Evolutionary conservation across 352 stramenopile genomes (phyloP), one percentile per base, ranked within the genome.

Genomic region (Phytophthora crassamura): DNA sequence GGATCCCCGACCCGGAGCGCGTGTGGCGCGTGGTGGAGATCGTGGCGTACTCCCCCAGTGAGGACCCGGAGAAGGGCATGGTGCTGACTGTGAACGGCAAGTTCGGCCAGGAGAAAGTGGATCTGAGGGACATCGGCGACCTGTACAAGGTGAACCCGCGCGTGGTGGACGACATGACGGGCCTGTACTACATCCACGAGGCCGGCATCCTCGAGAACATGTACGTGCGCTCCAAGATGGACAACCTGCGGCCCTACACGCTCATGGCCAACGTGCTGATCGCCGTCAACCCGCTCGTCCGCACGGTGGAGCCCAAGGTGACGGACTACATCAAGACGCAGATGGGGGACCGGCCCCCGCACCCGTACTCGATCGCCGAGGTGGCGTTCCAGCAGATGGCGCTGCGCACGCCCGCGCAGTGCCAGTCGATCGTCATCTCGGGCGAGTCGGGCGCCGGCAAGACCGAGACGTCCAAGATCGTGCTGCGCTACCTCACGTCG

Each of bases 301-400:
- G 77, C 35, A 74, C 84, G 16, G 83, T 91, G 10, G 88, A 96
- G 67, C 88, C 88, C 14, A 90, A 91, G 62, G 86, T 96, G 36
- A 77, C 88, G 55, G 86, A 94, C 71, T 94, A 95, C 74, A 92
- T 93, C 67, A 91, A 92, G 75, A 93, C 87, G 50, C 86, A 93
- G 60, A 93, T 95, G 86, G 85, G 86, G 11, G 84, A 94, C 52
- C 82, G 86, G n/a, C 75, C 86, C 25, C 88, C 84, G 39, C 86
- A 94, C 61, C 86, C 88, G 63, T 94, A 94, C 67, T 76, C 88
- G 12, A 92, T 95, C 50, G 86, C 88, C 12, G 85, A 93, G 56
- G 86, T 94, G n/a, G 88, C 88, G 25, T 95, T 94, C 77, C 86
- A 96, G 80, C 88, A 94, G 76, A 94, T 94, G 86, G 83, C 84